Evolutionary conservation across 208 protist species (phyloP).

Genomic region (Leishmania gerbilli): DNA sequence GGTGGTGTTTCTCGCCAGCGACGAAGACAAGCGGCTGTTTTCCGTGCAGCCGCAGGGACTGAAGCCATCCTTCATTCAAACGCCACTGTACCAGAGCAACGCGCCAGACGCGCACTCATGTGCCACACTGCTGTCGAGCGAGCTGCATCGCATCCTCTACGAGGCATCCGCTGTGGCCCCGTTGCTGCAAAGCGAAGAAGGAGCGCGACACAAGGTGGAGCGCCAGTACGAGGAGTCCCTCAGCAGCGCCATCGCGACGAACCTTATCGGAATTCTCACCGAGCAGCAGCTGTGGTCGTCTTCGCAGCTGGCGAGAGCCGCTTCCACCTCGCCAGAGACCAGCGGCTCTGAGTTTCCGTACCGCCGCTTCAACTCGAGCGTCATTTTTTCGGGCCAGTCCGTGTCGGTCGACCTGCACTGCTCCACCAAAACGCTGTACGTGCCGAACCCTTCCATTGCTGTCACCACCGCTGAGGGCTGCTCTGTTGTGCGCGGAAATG

Average conservation of each 20-base stretch:
- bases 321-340: not conserved
- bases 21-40: conserved; percentile 77
- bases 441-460: conserved; percentile 72
- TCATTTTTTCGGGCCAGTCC: conserved; percentile 36
- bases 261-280: conserved; percentile 48
- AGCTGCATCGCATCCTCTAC: conserved; percentile 61
- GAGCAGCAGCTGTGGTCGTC: conserved; percentile 9
- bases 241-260: conserved; percentile 39
- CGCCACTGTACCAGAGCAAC: conserved; percentile 61
- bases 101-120: conserved; percentile 52
- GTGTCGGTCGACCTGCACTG: conserved; percentile 64
- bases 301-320: not conserved
- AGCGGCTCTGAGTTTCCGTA: not conserved
- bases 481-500: conserved; percentile 64
- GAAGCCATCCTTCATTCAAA: conserved; percentile 84
- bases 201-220: conserved; percentile 53
- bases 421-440: conserved; percentile 69
- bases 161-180: conserved; percentile 68
- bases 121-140: conserved; percentile 50
- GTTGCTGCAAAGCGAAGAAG: conserved; percentile 62
- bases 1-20: conserved; percentile 72
- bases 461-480: conserved; percentile 57
- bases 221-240: conserved; percentile 39
- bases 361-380: conserved; percentile 14
- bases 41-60: conserved; percentile 54